A percentile compares a stretch with the other conserved stretches of the same genome.
Conservation (phyloP, 345 rosid genomes). For the Gossypioides kirkii region DNA sequence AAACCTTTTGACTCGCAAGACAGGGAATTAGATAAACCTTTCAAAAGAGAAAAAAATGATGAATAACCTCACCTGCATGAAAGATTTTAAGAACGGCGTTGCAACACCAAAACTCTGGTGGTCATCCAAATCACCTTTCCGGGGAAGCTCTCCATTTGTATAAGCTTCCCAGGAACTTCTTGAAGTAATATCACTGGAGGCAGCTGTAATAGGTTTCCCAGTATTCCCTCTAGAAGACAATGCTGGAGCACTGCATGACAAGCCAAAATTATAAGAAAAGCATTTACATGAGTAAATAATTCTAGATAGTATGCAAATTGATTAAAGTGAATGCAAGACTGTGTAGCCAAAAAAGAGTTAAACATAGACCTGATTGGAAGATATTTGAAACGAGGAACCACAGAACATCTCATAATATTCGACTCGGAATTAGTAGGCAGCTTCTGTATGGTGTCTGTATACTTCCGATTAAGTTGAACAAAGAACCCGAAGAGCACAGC, state of each 20-base stretch:
- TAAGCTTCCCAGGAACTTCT: slow-evolving; percentile 67
- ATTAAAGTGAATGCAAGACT: background rate
- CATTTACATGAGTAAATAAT: background rate
- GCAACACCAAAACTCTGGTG: slow-evolving; percentile 71
- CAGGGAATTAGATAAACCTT: background rate
- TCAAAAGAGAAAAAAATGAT: background rate
- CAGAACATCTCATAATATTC: slow-evolving; percentile 89
- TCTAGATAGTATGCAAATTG: background rate
- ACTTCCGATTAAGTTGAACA: slow-evolving; percentile 92
- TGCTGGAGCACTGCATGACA: slow-evolving; percentile 63
- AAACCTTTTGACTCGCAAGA: background rate
- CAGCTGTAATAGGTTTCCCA: slow-evolving; percentile 46
- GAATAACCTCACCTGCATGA: slow-evolving; percentile 68
- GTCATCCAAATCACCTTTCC: slow-evolving; percentile 58
- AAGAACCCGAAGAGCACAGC: slow-evolving; percentile 98
- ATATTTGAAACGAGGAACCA: slow-evolving; percentile 93
- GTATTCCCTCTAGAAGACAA: slow-evolving; percentile 69
- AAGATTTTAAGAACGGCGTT: slow-evolving; percentile 77
- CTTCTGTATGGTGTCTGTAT: slow-evolving; percentile 79
- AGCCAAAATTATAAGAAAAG: slow-evolving; percentile 1
- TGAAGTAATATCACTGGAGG: slow-evolving; percentile 45
- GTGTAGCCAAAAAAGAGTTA: background rate
- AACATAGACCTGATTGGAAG: slow-evolving; percentile 80
- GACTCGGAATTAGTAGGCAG: slow-evolving; percentile 87
- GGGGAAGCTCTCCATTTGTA: slow-evolving; percentile 64